Percentiles rank a stretch among this genome's conserved stretches.
These are phyloP conservation scores for Metschnikowia koreensis DNA, from an alignment of 805 yeast species.

Conservation along the genomic window DNA sequence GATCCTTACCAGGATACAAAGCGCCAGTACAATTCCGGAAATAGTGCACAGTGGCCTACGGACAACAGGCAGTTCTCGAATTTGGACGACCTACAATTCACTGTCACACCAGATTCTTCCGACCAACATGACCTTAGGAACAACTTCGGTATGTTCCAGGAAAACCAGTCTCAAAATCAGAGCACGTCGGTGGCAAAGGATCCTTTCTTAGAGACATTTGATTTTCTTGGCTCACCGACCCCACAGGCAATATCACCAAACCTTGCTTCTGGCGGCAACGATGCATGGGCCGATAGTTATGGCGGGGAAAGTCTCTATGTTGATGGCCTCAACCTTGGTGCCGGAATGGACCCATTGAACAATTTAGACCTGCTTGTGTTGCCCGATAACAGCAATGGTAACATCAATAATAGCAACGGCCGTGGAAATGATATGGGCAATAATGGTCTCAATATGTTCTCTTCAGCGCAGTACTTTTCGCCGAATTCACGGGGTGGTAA, in stretches of 20 bases:
- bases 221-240: constrained; percentile 18
- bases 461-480: constrained; percentile 41
- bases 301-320: constrained; percentile 6
- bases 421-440: constrained; percentile 2
- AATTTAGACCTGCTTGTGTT: constrained; percentile 40
- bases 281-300: constrained; percentile 2
- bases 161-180: background rate
- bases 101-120: constrained; percentile 4
- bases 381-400: constrained; percentile 23
- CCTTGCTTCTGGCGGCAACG: constrained; percentile 5
- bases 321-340: constrained; percentile 8
- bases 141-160: constrained; percentile 1
- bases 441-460: constrained; percentile 21
- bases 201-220: constrained; percentile 19
- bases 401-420: constrained; percentile 4
- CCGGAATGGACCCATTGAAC: constrained; percentile 11
- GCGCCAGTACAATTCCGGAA: background rate
- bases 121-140: constrained; percentile 1
- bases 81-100: constrained; percentile 10
- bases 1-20: constrained; percentile 12
- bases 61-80: constrained; percentile 1
- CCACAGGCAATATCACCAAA: constrained; percentile 11
- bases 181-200: constrained; percentile 5
- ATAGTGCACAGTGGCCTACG: background rate
- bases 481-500: constrained; percentile 31